Percentiles rank a stretch among this genome's conserved stretches.
These are phyloP conservation scores for Phylloporus arenicola DNA, from an alignment of 768 basidiomycete genomes.

Conservation along the genomic window DNA sequence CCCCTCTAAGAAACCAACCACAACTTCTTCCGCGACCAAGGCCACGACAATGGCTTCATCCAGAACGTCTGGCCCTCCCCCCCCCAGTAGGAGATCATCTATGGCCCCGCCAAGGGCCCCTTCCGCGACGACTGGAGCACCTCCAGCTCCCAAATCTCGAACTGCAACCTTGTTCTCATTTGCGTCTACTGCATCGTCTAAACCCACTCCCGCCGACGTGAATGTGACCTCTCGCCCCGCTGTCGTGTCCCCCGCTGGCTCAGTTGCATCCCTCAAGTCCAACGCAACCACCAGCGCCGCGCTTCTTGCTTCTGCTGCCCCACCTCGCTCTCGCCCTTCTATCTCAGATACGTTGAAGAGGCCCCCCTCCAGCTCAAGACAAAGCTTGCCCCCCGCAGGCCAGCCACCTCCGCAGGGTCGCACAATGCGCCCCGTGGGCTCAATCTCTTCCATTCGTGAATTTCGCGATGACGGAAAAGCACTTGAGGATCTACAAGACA, in stretches of 20 bases:
- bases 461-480: constrained; percentile 57
- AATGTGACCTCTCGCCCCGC: constrained; percentile 39
- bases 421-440: constrained; percentile 45
- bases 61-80: constrained; percentile 28
- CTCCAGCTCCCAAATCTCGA: constrained; percentile 36
- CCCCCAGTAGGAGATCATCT: constrained; percentile 30
- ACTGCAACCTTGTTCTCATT: constrained; percentile 27
- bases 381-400: constrained; percentile 31
- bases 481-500: constrained; percentile 51
- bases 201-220: constrained; percentile 14
- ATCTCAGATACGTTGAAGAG: constrained; percentile 63
- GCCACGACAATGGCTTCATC: constrained; percentile 30
- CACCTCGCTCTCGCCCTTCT: constrained; percentile 55
- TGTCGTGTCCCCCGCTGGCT: constrained; percentile 53
- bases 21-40: constrained; percentile 31
- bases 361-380: constrained; percentile 38
- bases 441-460: constrained; percentile 73
- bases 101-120: constrained; percentile 33
- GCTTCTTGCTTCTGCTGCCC: constrained; percentile 5
- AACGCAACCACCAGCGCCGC: constrained; percentile 24
- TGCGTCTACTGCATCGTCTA: constrained; percentile 19
- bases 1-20: constrained; percentile 26
- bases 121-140: constrained; percentile 37
- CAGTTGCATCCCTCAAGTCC: constrained; percentile 44
- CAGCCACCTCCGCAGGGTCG: constrained; percentile 32